These are phyloP conservation scores for Zhuliangozyma parablackwelliae DNA, from an alignment of 1,139 yeast genomes.

Conservation along the genomic window DNA sequence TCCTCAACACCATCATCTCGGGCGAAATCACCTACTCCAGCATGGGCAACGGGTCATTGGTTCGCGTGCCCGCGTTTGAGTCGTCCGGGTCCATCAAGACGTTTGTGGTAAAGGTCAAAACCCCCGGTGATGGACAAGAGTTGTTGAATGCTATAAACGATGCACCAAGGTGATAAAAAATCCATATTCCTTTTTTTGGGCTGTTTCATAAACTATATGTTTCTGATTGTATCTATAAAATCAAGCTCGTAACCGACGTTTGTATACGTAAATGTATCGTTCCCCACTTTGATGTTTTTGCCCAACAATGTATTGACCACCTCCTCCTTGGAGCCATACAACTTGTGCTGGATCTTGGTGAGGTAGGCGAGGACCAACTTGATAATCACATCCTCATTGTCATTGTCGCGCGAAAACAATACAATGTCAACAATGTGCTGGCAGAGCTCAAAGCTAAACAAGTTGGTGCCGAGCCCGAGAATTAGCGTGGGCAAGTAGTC, in stretches of 20 bases:
- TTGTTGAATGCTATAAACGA: slow-evolving; percentile 54
- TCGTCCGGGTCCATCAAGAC: slow-evolving; percentile 36
- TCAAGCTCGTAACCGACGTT: slow-evolving; percentile 49
- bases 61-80: slow-evolving; percentile 56
- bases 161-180: slow-evolving; percentile 1
- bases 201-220: slow-evolving; percentile 4
- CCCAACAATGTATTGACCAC: slow-evolving; percentile 33
- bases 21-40: slow-evolving; percentile 51
- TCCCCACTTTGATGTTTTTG: slow-evolving; percentile 1
- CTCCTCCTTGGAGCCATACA: slow-evolving; percentile 50
- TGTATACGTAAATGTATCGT: slow-evolving; percentile 19
- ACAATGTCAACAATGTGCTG: slow-evolving; percentile 48
- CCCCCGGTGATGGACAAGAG: slow-evolving; percentile 60
- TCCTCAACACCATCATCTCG: slow-evolving; percentile 59
- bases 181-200: background rate
- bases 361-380: slow-evolving; percentile 48
- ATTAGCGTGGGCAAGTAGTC: slow-evolving; percentile 22
- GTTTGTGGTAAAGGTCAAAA: slow-evolving; percentile 68
- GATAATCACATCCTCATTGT: slow-evolving; percentile 29
- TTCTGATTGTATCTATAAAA: slow-evolving; percentile 40
- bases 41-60: slow-evolving; percentile 55
- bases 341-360: slow-evolving; percentile 43
- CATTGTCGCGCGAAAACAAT: slow-evolving; percentile 48
- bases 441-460: slow-evolving; percentile 23
- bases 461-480: slow-evolving; percentile 17